Evolutionary conservation across 441 rosid species (phyloP).

Genomic region (Erysimum cheiri): DNA sequence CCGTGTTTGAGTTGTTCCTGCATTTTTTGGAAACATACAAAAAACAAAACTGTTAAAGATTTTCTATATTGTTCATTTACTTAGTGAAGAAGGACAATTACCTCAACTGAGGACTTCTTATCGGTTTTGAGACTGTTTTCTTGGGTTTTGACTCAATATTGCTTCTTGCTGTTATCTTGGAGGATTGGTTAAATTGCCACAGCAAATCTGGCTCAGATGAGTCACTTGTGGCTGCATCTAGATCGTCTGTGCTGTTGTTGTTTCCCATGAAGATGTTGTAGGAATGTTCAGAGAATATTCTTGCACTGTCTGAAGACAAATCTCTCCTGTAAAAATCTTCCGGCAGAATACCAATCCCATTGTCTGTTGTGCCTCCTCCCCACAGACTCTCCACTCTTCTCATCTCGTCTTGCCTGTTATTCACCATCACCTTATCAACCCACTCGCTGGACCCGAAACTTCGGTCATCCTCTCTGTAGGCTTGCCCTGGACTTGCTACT

Average conservation of each 20-base stretch:
- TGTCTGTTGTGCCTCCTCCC: slow-evolving; percentile 63
- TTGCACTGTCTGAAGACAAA: slow-evolving; percentile 67
- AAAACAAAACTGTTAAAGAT: neutral
- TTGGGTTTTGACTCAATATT: slow-evolving; percentile 54
- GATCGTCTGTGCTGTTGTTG: slow-evolving; percentile 67
- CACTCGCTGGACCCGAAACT: slow-evolving; percentile 78
- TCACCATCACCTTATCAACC: slow-evolving; percentile 98
- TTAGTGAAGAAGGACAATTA: slow-evolving; percentile 35
- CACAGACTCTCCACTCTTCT: slow-evolving; percentile 57
- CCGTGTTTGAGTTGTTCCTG: slow-evolving; percentile 63
- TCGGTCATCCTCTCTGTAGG: slow-evolving; percentile 70
- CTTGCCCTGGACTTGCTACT: slow-evolving; percentile 67
- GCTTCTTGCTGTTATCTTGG: slow-evolving; percentile 59
- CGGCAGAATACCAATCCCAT: slow-evolving; percentile 49
- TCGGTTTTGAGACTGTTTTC: slow-evolving; percentile 58
- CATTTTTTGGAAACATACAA: slow-evolving; percentile 23
- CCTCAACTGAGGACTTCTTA: slow-evolving; percentile 67
- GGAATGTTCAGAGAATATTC: slow-evolving; percentile 67
- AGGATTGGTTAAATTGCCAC: slow-evolving; percentile 79
- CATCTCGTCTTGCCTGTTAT: slow-evolving; percentile 80
- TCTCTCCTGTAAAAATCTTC: slow-evolving; percentile 71
- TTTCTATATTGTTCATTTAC: neutral
- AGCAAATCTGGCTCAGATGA: slow-evolving; percentile 91
- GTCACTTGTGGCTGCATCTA: slow-evolving; percentile 91
- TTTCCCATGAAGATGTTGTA: slow-evolving; percentile 65